Base-by-base conservation (phyloP, 2,329 filamentous ascomycete species). In the Trichophyton benhamiae region DNA sequence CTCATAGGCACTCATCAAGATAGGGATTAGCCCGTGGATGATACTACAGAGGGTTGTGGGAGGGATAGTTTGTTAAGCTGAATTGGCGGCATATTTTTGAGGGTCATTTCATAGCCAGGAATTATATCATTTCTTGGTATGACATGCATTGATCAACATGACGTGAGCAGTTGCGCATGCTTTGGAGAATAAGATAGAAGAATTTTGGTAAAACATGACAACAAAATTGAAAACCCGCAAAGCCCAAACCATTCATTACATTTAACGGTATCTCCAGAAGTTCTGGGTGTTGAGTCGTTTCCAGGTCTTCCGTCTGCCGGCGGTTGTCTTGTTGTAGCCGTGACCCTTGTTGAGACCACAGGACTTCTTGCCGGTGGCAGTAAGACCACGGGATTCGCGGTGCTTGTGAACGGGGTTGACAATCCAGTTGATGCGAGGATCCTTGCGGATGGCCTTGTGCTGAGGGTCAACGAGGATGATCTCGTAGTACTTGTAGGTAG, bases 401-500 rank as follows among this genome's bases (percentile, higher is more conserved):
- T 97, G 94, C 91, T 99, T 99, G 90, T 99, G 94, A 75, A 99
- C 95, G 72, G 94, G 88, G 83, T 95, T 95, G 82, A 92, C 90
- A 85, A 99, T 99, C 94, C 94, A 99, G 89, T 96, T 99, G 89
- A 99, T 97, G 81, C 94, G 91, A 75, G 94, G 83, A 80, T 99
- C 94, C 77, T 88, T 89, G 80, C 94, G 94, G 85, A 99, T 99
- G 76, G 94, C 94, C 87, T 97, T 97, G 89, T 99, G 94, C 84
- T 95, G 89, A 78, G 94, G 94, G 83, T 99, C 94, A 77, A 99
- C 92, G 76, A 96, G 89, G 83, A 99, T 97, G 80, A 97, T 87
- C 83, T 99, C 94, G 84, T 86, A 99, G 89, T 99, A 99, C 86
- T 99, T 99, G 89, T 97, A 99, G 81, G 94, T 99, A 65, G 91